These are phyloP conservation scores for Pseudonectria foliicola DNA, from an alignment of 2,329 filamentous ascomycete species.

Conservation along the genomic window DNA sequence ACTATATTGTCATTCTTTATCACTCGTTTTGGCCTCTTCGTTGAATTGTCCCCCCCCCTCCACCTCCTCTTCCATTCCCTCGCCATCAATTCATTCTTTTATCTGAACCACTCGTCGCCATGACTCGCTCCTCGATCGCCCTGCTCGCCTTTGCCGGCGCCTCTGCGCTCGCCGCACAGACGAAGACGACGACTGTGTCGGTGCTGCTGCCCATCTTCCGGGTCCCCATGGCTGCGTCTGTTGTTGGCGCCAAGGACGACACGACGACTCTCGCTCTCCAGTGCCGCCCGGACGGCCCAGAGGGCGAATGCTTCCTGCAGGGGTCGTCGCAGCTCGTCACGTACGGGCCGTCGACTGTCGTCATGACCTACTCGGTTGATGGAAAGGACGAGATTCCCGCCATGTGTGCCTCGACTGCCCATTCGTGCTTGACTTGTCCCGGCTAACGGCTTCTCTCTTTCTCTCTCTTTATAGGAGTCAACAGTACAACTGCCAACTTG, in stretches of 20 bases:
- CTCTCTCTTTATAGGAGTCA: conserved; percentile 1
- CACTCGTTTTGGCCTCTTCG: no score
- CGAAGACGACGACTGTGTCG: conserved; percentile 21
- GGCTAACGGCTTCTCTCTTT: no score
- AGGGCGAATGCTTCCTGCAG: conserved; percentile 24
- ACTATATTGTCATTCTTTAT: no score
- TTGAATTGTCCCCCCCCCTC: no score
- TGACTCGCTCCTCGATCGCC: conserved; percentile 18
- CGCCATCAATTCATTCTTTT: background rate
- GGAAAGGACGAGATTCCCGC: no score
- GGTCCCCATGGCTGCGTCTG: conserved; percentile 21
- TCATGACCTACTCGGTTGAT: conserved; percentile 10
- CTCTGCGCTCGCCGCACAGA: conserved; percentile 13
- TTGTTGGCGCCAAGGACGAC: conserved; percentile 19
- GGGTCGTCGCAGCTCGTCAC: conserved; percentile 14
- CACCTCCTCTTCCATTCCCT: no score
- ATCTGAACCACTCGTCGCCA: conserved; percentile 5
- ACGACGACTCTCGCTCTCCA: conserved; percentile 25
- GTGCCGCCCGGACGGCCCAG: conserved; percentile 15
- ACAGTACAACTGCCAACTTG: background rate
- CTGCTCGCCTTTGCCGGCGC: conserved; percentile 17
- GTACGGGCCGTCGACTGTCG: conserved; percentile 23
- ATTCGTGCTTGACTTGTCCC: no score
- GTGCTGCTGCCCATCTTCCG: conserved; percentile 22
- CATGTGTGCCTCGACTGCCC: no score